Conservation (phyloP, 202 grass and related monocot species). For the Alloteropsis angusta region DNA sequence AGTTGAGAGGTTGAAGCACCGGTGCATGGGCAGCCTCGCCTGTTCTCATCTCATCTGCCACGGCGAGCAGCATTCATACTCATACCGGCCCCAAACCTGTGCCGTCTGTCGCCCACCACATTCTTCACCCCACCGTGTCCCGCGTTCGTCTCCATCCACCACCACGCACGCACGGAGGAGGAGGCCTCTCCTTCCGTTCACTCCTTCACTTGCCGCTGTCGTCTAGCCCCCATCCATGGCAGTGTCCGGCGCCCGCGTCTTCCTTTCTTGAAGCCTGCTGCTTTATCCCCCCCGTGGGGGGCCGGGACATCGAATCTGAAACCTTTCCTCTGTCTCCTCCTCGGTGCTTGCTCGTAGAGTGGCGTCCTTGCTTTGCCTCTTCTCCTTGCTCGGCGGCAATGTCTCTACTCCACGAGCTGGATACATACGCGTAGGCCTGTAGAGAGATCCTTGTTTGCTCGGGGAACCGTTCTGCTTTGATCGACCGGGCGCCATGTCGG, state of each 20-base stretch:
- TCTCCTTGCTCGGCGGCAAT: neutral
- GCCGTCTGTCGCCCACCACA: neutral
- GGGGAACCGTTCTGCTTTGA: neutral
- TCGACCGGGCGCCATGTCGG: constrained; percentile 12
- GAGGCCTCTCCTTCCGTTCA: neutral
- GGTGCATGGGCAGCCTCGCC: neutral
- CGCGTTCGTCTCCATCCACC: neutral
- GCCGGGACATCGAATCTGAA: neutral
- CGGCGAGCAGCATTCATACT: neutral
- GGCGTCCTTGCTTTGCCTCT: neutral
- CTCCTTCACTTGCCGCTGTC: neutral
- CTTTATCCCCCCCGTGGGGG: neutral
- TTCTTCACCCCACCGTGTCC: neutral
- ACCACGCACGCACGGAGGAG: neutral
- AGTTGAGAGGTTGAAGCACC: neutral
- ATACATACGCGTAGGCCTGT: neutral
- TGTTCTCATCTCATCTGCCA: neutral
- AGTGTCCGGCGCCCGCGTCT: neutral
- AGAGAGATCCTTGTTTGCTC: neutral
- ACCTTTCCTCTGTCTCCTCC: neutral
- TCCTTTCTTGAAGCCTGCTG: neutral
- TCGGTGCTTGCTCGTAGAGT: neutral
- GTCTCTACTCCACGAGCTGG: neutral
- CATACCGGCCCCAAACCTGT: neutral
- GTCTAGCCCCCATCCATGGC: neutral